phyloP scores from a whole-genome alignment of 352 stramenopile genomes.

The Pythium phragmitis region DNA sequence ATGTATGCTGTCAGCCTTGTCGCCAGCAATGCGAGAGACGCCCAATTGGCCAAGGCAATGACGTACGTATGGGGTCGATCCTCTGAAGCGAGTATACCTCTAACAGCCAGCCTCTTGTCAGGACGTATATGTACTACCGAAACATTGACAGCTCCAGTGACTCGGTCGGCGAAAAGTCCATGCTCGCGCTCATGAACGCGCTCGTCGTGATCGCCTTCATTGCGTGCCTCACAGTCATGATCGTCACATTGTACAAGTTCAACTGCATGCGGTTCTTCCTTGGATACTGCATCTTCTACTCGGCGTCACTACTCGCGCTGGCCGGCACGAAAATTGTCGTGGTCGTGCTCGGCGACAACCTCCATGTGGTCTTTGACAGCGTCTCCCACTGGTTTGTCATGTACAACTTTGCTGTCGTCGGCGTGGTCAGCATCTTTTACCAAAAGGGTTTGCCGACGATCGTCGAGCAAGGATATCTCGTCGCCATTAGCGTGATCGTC shows the following conservation, averaged over 20 bases:
- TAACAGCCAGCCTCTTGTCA: conserved; percentile 14
- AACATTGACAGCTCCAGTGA: conserved; percentile 51
- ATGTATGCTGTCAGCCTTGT: conserved; percentile 35
- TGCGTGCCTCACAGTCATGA: conserved; percentile 66
- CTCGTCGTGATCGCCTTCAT: conserved; percentile 82
- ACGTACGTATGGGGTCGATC: conserved; percentile 32
- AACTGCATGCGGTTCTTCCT: conserved; percentile 76
- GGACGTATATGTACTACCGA: conserved; percentile 81
- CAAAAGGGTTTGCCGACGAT: conserved; percentile 72
- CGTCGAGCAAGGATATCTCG: conserved; percentile 90
- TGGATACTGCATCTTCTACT: conserved; percentile 80
- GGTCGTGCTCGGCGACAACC: conserved; percentile 47
- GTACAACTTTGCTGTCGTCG: conserved; percentile 88
- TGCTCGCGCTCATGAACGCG: conserved; percentile 72
- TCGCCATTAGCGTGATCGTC: conserved; percentile 94
- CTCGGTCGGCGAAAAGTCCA: conserved; percentile 44
- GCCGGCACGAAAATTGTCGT: conserved; percentile 73
- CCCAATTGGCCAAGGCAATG: conserved; percentile 50
- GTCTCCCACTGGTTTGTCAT: conserved; percentile 69
- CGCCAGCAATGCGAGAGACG: conserved; percentile 46
- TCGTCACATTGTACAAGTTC: conserved; percentile 86
- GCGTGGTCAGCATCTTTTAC: conserved; percentile 86
- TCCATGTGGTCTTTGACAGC: conserved; percentile 54
- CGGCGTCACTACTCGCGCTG: conserved; percentile 60
- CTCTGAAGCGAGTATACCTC: background rate